A percentile compares a stretch with the other conserved stretches of the same genome.
phyloP scores from a whole-genome alignment of 768 basidiomycete genomes.

The Amanita phalloides region DNA sequence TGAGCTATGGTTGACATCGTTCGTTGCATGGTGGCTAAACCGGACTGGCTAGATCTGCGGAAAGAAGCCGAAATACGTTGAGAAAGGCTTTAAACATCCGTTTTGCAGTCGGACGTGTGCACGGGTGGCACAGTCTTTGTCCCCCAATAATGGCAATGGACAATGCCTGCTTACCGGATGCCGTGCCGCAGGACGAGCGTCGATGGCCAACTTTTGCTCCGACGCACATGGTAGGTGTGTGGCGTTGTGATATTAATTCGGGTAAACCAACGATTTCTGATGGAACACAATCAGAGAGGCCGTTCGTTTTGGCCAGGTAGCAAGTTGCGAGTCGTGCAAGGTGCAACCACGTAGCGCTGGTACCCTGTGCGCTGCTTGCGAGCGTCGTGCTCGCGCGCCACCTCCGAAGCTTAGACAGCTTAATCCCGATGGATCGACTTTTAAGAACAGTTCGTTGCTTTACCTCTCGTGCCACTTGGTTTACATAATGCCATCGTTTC shows the following conservation, averaged over 20 bases:
- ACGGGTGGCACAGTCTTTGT: conserved; percentile 28
- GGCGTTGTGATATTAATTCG: not conserved
- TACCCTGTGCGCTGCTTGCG: conserved; percentile 39
- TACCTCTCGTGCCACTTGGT: not conserved
- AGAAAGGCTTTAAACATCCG: conserved; percentile 44
- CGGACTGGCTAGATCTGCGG: conserved; percentile 37
- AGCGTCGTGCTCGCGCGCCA: conserved; percentile 29
- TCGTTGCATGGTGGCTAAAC: conserved; percentile 5
- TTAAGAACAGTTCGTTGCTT: conserved; percentile 36
- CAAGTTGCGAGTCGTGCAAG: conserved; percentile 39
- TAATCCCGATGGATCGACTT: conserved; percentile 31
- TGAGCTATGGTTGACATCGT: conserved; percentile 12
- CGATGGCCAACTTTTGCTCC: conserved; percentile 45
- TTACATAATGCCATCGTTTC: conserved; percentile 5
- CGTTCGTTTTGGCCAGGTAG: conserved; percentile 36
- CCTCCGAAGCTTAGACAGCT: conserved; percentile 37
- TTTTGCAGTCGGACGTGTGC: conserved; percentile 58
- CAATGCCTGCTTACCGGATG: conserved; percentile 40
- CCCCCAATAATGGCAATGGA: conserved; percentile 16
- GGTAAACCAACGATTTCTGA: not conserved
- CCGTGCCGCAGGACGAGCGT: conserved; percentile 36
- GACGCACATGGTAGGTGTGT: conserved; percentile 47
- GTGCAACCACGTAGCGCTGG: conserved; percentile 34
- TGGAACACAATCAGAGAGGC: conserved; percentile 29
- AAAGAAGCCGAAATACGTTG: conserved; percentile 51